These are phyloP conservation scores for Exophiala xenobiotica DNA, from an alignment of 2,329 filamentous ascomycete genomes.

Conservation along the genomic window DNA sequence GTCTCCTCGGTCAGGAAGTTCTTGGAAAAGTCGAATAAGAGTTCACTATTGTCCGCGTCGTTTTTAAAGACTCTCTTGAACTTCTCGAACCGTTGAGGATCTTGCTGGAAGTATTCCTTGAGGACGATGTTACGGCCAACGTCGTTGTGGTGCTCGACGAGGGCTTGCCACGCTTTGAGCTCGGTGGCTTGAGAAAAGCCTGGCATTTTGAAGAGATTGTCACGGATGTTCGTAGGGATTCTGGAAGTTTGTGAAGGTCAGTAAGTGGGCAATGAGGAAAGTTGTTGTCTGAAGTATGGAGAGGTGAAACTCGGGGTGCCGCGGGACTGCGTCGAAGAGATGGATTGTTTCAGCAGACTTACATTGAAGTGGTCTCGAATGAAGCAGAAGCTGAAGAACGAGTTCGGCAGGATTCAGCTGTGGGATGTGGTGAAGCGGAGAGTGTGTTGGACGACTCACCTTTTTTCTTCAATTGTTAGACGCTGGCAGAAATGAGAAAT, in stretches of 20 bases:
- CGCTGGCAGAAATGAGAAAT: not conserved
- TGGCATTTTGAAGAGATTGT: constrained; percentile 45
- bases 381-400: not conserved
- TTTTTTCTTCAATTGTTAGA: not conserved
- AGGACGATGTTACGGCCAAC: constrained; percentile 87
- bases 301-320: constrained; percentile 5
- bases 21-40: constrained; percentile 98
- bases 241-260: not conserved
- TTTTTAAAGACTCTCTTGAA: constrained; percentile 84
- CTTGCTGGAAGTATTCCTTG: constrained; percentile 87
- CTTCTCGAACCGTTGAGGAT: constrained; percentile 84
- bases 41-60: constrained; percentile 74
- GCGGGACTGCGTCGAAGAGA: not conserved
- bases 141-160: constrained; percentile 84
- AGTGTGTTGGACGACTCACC: not conserved
- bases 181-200: constrained; percentile 80
- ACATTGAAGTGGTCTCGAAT: not conserved
- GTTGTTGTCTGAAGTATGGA: not conserved
- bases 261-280: not conserved
- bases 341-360: not conserved
- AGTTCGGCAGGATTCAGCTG: not conserved
- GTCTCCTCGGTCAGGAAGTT: constrained; percentile 97
- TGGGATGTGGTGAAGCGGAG: constrained; percentile 3
- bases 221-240: not conserved
- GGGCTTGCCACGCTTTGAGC: constrained; percentile 81